Evolutionary conservation across 83 land plant species (phyloP), one percentile per base, ranked within the genome.

Genomic region (Thuja plicata): DNA sequence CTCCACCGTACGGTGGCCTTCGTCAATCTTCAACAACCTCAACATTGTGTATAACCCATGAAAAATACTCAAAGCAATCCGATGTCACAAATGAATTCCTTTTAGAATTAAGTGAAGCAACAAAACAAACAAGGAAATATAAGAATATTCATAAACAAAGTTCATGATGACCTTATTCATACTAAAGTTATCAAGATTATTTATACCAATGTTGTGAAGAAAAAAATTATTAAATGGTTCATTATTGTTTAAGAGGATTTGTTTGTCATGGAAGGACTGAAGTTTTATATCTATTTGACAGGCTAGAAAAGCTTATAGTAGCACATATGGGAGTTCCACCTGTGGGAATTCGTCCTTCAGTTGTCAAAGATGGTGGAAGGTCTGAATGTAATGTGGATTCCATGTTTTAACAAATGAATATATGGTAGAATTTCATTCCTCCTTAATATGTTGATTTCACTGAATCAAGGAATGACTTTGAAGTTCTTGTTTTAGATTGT

Each of bases 221-320:
- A 52, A 13, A 32, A 87, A 40, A 46, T 46, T 34, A 62, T 48
- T 87, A 46, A 45, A 46, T 17, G 21, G 46, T 86, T 45, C 55
- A 77, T 16, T 78, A 30, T 92, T 88, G 84, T 73, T 84, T 77
- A 38, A 50, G 40, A 5, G 73, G 19, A 77, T 87, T 81, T 48
- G 54, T 52, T 40, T 52, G 79, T 8, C 7, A 43, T 41, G 43
- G 62, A 95, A 97, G 99, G 99, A 98, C 86, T 94, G 99, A 97
- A 86, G 90, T 98, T 89, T 94, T 97, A 46, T 91, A 95, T 91
- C 92, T 98, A 40, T 80, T 88, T 84, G 99, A 95, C 84, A 93
- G 98, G 88, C 99, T 99, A n/a, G 99, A 98, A 86, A 96, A 98
- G 89, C 93, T 98, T 45, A 91, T 98, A 73, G 91, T 98, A n/a